Percentiles rank a stretch among this genome's conserved stretches.
Conservation (phyloP, 2,329 filamentous ascomycete genomes). For the Neofusicoccum laricinum region DNA sequence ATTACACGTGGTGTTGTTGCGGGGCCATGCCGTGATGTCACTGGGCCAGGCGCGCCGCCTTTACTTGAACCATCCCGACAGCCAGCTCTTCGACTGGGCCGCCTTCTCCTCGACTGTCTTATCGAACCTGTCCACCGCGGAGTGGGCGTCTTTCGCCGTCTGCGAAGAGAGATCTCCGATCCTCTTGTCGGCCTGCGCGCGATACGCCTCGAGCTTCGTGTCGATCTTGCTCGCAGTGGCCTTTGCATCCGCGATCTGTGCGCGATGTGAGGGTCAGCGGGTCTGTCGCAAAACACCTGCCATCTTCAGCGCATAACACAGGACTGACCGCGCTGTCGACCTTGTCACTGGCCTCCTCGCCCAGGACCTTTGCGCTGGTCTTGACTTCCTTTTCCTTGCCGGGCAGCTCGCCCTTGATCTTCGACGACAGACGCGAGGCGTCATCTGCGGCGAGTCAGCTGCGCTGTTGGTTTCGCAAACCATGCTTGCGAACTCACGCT, state of each 20-base stretch:
- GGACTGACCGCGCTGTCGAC: slow-evolving; percentile 59
- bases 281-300: not conserved
- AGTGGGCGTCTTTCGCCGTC: slow-evolving; percentile 51
- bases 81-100: slow-evolving; percentile 76
- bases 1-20: not conserved
- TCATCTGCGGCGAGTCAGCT: slow-evolving; percentile 59
- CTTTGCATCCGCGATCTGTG: slow-evolving; percentile 38
- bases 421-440: slow-evolving; percentile 64
- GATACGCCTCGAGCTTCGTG: slow-evolving; percentile 53
- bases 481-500: slow-evolving; percentile 59
- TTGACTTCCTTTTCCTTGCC: slow-evolving; percentile 61
- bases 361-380: slow-evolving; percentile 57
- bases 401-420: slow-evolving; percentile 64
- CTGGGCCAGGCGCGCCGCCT: not conserved
- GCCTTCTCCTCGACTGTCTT: slow-evolving; percentile 75
- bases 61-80: slow-evolving; percentile 73
- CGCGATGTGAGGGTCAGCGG: not conserved
- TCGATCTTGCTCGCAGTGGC: slow-evolving; percentile 61
- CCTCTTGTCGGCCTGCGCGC: slow-evolving; percentile 57
- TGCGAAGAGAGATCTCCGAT: slow-evolving; percentile 65
- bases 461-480: slow-evolving; percentile 18
- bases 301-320: slow-evolving; percentile 30
- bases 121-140: slow-evolving; percentile 72
- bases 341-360: slow-evolving; percentile 44
- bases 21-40: not conserved